phyloP scores from a whole-genome alignment of 78 protist genomes.

The Dictyostelium citrinum region DNA sequence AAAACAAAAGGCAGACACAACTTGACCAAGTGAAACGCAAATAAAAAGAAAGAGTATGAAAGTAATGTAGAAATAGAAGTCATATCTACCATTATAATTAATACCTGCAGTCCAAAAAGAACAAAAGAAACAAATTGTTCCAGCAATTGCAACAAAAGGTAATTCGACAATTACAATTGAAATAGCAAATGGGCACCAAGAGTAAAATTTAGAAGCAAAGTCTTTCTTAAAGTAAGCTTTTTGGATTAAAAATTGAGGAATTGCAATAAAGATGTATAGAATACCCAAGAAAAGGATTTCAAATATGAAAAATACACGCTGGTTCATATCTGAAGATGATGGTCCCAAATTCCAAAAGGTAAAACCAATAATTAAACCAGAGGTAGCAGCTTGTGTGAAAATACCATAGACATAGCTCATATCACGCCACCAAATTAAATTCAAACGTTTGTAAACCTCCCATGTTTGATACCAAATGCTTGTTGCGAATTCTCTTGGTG shows the following conservation, averaged over 20 bases:
- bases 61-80: slow-evolving; percentile 40
- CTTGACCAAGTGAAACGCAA: slow-evolving; percentile 64
- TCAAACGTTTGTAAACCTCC: slow-evolving; percentile 56
- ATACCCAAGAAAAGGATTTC: slow-evolving; percentile 41
- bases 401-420: slow-evolving; percentile 25
- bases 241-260: slow-evolving; percentile 60
- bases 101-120: slow-evolving; percentile 62
- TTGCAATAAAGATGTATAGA: slow-evolving; percentile 31
- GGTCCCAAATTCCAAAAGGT: background rate
- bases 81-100: background rate
- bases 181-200: slow-evolving; percentile 36
- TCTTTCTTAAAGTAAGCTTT: slow-evolving; percentile 48
- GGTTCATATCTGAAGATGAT: slow-evolving; percentile 31
- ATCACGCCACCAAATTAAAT: slow-evolving; percentile 49
- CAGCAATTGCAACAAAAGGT: slow-evolving; percentile 24
- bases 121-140: slow-evolving; percentile 54
- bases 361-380: slow-evolving; percentile 59
- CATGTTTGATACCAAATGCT: background rate
- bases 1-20: slow-evolving; percentile 9
- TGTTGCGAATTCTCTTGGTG: slow-evolving; percentile 70
- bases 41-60: slow-evolving; percentile 15
- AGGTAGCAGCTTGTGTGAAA: background rate
- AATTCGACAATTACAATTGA: slow-evolving; percentile 45
- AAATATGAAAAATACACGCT: slow-evolving; percentile 15
- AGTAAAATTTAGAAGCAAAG: slow-evolving; percentile 29